phyloP scores from a whole-genome alignment of 1,139 yeast genomes.

The Hansenula lynferdii region DNA sequence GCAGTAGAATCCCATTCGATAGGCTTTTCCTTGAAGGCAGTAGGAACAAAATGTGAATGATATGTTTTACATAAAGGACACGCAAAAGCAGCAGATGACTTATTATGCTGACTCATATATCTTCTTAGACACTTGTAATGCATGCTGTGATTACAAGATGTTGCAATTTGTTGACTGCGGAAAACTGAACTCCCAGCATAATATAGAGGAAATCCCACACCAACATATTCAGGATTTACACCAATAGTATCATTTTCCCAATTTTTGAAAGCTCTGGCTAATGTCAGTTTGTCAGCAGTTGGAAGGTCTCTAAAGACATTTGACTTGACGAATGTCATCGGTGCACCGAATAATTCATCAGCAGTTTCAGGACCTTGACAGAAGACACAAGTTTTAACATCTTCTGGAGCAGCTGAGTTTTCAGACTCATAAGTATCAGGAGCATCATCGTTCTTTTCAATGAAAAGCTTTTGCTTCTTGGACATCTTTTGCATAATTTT shows the following conservation, averaged over 20 bases:
- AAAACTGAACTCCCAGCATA: conserved; percentile 18
- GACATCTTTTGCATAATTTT: conserved; percentile 74
- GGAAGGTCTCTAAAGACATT: conserved; percentile 49
- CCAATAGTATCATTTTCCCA: conserved; percentile 38
- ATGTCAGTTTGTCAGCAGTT: conserved; percentile 31
- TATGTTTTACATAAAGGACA: conserved; percentile 66
- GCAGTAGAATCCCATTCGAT: too few relatives aligned
- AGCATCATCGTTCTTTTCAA: conserved; percentile 38
- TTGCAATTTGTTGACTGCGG: conserved; percentile 31
- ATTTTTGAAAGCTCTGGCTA: conserved; percentile 54
- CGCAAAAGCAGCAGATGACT: conserved; percentile 27
- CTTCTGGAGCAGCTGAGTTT: conserved; percentile 2
- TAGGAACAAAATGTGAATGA: conserved; percentile 42
- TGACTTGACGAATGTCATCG: conserved; percentile 35
- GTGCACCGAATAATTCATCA: conserved; percentile 49
- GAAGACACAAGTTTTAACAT: conserved; percentile 48
- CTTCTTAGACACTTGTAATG: conserved; percentile 50
- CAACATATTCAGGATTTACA: conserved; percentile 9
- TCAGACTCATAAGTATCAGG: conserved; percentile 33
- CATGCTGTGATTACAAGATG: conserved; percentile 69
- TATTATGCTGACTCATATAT: conserved; percentile 29
- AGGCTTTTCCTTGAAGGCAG: not conserved
- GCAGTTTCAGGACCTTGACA: conserved; percentile 55
- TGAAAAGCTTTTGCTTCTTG: conserved; percentile 70
- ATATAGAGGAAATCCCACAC: conserved; percentile 7